Base-by-base conservation (phyloP, 75 land plant genomes). In the Ceratopteris richardii region DNA sequence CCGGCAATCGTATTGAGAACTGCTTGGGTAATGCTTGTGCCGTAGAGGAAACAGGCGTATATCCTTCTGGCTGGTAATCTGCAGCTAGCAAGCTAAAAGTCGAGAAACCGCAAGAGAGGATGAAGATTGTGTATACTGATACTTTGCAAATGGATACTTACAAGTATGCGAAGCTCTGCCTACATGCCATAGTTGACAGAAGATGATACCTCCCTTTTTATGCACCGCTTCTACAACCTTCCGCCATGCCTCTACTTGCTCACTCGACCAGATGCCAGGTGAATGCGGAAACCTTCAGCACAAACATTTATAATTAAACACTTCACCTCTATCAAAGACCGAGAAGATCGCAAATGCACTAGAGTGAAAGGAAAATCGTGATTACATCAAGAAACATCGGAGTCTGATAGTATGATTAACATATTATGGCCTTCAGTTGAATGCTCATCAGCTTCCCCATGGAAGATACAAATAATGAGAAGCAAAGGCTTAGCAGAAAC, bases 111-210 rank as follows among this genome's bases (percentile, higher is more conserved):
- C 7, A 51, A 21, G 52, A n/a, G n/a, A n/a, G 10, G 52, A n/a
- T 10, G 18, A 1, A 1, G 3, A 13, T 19, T 56, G 23, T 27
- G 25, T 5, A 44, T 13, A 20, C 4, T 29, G 43, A 18, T 1
- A 29, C 11, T 29, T 9, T 9, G 42, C 19, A 57, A 30, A 1
- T 6, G 20, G 17, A 5, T 2, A 22, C 0, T 3, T 20, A 85
- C 89, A 76, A 65, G 57, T 65, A 51, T 78, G 77, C 11, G 80
- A 74, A 1, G 76, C 78, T 27, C 93, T 73, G 31, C 93, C 89
- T 24, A 79, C 77, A 44, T 88, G 93, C 93, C 93, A 88, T 1
- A 88, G 51, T 48, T 88, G 90, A 40, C 80, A 79, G 67, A 88
- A 88, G 25, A 87, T 75, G 39, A 87, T 65, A 59, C 65, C 59